Conservation (phyloP, 75 land plant species). For the Picea sitchensis region DNA sequence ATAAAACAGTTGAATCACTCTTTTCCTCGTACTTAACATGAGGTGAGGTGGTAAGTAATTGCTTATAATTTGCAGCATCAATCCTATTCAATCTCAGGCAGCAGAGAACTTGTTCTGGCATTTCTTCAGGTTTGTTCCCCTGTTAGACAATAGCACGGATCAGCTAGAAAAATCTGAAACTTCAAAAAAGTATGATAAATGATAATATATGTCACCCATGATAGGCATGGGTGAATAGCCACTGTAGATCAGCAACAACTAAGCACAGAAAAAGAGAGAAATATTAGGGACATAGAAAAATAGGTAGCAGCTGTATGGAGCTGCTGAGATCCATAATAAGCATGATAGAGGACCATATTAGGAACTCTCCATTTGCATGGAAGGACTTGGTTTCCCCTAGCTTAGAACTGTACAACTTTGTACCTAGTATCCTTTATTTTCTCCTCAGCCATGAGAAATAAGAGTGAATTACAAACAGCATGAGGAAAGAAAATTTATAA, state of each 20-base stretch:
- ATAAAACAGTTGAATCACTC: background rate
- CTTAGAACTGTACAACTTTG: background rate
- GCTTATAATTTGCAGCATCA: slow-evolving; percentile 32
- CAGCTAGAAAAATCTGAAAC: background rate
- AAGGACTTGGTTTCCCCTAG: background rate
- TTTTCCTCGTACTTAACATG: slow-evolving; percentile 3
- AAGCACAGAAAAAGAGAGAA: too few relatives aligned
- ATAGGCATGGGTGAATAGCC: too few relatives aligned
- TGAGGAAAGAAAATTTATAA: background rate
- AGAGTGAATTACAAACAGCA: background rate
- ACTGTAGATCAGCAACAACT: too few relatives aligned
- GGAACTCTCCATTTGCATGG: background rate
- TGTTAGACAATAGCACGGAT: slow-evolving; percentile 16
- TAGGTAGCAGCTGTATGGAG: too few relatives aligned
- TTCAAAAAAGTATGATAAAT: background rate
- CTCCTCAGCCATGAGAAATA: too few relatives aligned
- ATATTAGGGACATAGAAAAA: too few relatives aligned
- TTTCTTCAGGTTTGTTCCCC: slow-evolving; percentile 71
- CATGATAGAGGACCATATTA: background rate
- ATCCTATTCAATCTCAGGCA: slow-evolving; percentile 62
- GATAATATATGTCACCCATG: background rate
- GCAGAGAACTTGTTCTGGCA: slow-evolving; percentile 68
- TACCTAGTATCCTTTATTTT: background rate
- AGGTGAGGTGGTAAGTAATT: slow-evolving; percentile 14
- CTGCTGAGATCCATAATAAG: too few relatives aligned